Evolutionary conservation across 139 green algal genomes (phyloP).

Genomic region (Tetradesmus obliquus): DNA sequence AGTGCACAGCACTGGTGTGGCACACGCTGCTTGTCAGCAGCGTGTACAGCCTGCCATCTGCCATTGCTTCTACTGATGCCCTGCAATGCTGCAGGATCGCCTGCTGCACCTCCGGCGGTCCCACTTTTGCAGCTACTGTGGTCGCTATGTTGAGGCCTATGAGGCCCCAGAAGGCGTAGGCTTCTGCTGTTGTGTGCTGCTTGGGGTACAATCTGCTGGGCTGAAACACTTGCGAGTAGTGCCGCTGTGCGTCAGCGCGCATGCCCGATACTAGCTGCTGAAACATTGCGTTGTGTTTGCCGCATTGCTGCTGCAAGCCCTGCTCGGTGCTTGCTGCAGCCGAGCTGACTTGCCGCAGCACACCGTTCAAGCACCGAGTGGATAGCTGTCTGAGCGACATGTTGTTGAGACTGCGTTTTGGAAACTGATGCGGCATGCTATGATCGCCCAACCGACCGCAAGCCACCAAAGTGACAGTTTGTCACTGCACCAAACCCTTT

Average conservation of each 20-base stretch:
- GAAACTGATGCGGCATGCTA: neutral
- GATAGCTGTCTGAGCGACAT: constrained; percentile 15
- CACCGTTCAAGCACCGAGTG: neutral
- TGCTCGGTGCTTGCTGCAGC: constrained; percentile 22
- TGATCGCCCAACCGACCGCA: neutral
- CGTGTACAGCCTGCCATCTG: constrained; percentile 32
- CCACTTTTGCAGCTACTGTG: constrained; percentile 2
- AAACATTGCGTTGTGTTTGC: neutral
- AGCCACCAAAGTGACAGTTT: neutral
- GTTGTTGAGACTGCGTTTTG: neutral
- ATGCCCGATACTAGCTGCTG: constrained; percentile 14
- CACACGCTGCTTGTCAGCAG: constrained; percentile 32
- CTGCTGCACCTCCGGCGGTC: neutral
- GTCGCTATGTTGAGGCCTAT: constrained; percentile 10
- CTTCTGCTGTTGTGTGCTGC: constrained; percentile 15
- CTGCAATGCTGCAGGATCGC: constrained; percentile 5
- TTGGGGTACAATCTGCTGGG: constrained; percentile 35
- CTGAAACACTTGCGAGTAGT: constrained; percentile 34
- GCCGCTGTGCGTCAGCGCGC: neutral
- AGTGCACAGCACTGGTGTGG: constrained; percentile 37
- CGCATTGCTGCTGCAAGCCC: constrained; percentile 7
- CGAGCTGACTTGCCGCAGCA: neutral
- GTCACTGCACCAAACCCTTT: neutral
- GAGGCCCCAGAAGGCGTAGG: constrained; percentile 41
- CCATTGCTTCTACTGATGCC: constrained; percentile 16